Evolutionary conservation across 2,329 filamentous ascomycete genomes (phyloP), one percentile per base, ranked within the genome.

Genomic region (Fusarium haematococcum): DNA sequence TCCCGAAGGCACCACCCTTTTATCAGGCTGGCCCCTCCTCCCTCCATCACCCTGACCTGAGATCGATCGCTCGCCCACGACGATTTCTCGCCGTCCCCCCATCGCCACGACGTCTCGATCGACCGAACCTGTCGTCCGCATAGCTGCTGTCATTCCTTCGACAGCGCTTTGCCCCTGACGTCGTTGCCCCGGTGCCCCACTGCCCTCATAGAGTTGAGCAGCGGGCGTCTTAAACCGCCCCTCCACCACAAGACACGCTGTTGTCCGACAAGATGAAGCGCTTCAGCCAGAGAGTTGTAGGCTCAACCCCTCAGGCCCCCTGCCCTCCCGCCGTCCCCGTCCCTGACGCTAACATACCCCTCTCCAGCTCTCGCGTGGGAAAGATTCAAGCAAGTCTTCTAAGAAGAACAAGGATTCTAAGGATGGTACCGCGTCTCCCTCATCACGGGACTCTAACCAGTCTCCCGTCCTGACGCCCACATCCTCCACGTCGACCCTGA

Each of bases 231-330:
- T 64, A 48, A 78, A 70, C 77, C 73, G 66, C 76, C 77, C 74
- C 77, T 78, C 75, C 73, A 64, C 70, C 68, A 73, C 69, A 68
- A 70, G 67, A 65, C 69, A 77, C 71, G 64, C 75, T 76, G 74
- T 78, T 73, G 74, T 72, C 75, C 75, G 85, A 84, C 85, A 93
- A 89, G 86, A 98, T 98, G 96, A 98, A 98, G 88, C 94, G 95
- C 84, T 97, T 98, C 86, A 94, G 95, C 86, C 95, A 97, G 89
- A 94, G 94, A 93, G 95, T 98, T 89, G 95, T 98, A 91, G 89
- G 94, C 91, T 33, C 52, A 14, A 39, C 33, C 18, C 63, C 52
- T 32, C 13, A 6, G 18, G 13, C 27, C 9, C 52, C 23, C 43
- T 50, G 65, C 23, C 23, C 18, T 54, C 25, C 20, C 32, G 25